These are phyloP conservation scores for Saccharomyces hybrid DNA, from an alignment of 1,139 yeast species.

Conservation along the genomic window DNA sequence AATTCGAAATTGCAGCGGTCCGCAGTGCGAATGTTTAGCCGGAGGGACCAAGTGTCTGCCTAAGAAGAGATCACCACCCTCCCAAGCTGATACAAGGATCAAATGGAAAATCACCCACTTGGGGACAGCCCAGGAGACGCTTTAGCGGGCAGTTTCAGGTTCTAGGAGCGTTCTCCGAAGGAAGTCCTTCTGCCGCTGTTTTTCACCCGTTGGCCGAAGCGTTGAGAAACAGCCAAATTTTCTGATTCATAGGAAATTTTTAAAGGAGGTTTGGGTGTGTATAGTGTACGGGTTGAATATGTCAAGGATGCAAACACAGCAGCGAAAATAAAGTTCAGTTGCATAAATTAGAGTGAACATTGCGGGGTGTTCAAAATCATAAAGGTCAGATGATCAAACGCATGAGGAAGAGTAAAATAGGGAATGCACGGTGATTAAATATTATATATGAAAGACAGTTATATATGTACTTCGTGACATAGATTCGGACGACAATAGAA, in stretches of 20 bases:
- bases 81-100: not conserved
- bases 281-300: not conserved
- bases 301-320: not conserved
- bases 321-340: not conserved
- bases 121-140: not conserved
- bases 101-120: not conserved
- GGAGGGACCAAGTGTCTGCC: not conserved
- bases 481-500: not conserved
- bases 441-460: not conserved
- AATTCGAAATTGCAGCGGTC: conserved; percentile 4
- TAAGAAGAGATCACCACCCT: not conserved
- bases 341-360: not conserved
- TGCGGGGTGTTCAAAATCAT: not conserved
- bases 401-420: not conserved
- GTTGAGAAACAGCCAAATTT: too few relatives aligned
- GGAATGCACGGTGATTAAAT: not conserved
- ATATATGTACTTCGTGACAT: not conserved
- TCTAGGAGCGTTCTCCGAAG: not conserved
- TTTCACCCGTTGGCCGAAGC: not conserved
- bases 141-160: not conserved
- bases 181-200: not conserved
- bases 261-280: not conserved
- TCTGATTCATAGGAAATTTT: too few relatives aligned
- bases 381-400: not conserved
- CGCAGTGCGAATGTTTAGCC: not conserved